phyloP scores from a whole-genome alignment of 257 asterid genomes.

The Cruciata laevipes region DNA sequence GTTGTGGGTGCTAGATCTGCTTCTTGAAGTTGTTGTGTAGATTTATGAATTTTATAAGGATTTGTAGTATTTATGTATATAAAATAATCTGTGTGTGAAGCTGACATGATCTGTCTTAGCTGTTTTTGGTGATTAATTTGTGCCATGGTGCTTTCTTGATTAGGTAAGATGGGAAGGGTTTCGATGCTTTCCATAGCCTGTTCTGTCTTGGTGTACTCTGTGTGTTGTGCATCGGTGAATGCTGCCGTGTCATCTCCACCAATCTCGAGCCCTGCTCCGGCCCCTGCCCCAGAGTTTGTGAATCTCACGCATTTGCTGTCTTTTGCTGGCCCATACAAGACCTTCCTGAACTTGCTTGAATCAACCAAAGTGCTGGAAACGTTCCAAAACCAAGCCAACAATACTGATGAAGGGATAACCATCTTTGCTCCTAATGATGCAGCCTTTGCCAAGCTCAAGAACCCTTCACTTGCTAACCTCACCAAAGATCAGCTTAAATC shows the following conservation, averaged over 20 bases:
- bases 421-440: conserved; percentile 61
- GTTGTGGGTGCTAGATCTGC: conserved; percentile 11
- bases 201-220: conserved; percentile 18
- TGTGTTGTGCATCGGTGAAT: conserved; percentile 26
- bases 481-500: conserved; percentile 58
- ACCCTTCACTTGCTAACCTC: conserved; percentile 53
- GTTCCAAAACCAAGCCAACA: conserved; percentile 71
- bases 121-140: neutral
- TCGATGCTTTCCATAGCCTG: conserved; percentile 17
- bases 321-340: conserved; percentile 72
- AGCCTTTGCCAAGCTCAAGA: conserved; percentile 48
- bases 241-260: conserved; percentile 30
- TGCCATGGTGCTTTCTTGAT: neutral
- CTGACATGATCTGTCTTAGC: neutral
- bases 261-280: conserved; percentile 43
- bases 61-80: too few relatives aligned
- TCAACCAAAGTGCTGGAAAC: conserved; percentile 59
- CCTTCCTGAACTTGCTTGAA: conserved; percentile 56
- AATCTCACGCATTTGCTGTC: conserved; percentile 62
- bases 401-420: conserved; percentile 68
- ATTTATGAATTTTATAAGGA: neutral
- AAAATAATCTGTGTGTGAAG: neutral
- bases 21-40: neutral
- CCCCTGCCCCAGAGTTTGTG: conserved; percentile 69
- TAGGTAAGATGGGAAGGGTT: conserved; percentile 22